A percentile compares a stretch with the other conserved stretches of the same genome.
These are phyloP conservation scores for Alloteropsis semialata DNA, from an alignment of 176 grass and related monocot genomes.

Conservation along the genomic window DNA sequence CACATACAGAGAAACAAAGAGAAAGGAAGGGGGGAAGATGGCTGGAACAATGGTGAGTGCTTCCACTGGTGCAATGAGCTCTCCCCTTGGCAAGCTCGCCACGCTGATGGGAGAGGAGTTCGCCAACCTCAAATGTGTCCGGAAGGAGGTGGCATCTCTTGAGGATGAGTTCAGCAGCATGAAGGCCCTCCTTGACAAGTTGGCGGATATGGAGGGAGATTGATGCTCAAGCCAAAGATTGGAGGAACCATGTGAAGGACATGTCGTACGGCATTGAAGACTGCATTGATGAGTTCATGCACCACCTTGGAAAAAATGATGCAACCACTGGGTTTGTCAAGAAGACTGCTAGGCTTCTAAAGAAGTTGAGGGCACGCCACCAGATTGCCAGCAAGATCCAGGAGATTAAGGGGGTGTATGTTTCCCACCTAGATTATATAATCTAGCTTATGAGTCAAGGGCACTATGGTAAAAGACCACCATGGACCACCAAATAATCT, in stretches of 20 bases:
- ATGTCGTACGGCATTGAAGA: slow-evolving; percentile 19
- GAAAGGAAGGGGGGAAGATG: background rate
- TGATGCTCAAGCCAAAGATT: background rate
- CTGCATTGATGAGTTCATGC: slow-evolving; percentile 10
- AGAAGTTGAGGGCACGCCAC: background rate
- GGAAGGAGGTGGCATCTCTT: background rate
- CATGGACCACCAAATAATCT: too few species aligned
- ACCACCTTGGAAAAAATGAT: background rate
- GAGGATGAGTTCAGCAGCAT: background rate
- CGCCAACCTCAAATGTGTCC: background rate
- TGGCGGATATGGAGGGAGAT: background rate
- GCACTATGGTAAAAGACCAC: too few species aligned
- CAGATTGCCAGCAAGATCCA: slow-evolving; percentile 6
- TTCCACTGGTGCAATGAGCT: background rate
- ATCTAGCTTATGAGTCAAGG: too few species aligned
- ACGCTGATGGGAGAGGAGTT: slow-evolving; percentile 18
- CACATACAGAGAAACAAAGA: too few species aligned
- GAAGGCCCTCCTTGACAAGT: background rate
- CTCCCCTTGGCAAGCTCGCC: background rate
- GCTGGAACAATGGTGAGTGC: background rate
- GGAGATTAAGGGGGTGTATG: slow-evolving; percentile 14
- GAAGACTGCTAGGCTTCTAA: background rate
- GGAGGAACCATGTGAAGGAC: background rate
- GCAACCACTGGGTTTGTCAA: background rate
- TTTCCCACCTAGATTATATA: too few species aligned